phyloP scores from a whole-genome alignment of 805 yeast species.

The Tetrapisispora iriomotensis region DNA sequence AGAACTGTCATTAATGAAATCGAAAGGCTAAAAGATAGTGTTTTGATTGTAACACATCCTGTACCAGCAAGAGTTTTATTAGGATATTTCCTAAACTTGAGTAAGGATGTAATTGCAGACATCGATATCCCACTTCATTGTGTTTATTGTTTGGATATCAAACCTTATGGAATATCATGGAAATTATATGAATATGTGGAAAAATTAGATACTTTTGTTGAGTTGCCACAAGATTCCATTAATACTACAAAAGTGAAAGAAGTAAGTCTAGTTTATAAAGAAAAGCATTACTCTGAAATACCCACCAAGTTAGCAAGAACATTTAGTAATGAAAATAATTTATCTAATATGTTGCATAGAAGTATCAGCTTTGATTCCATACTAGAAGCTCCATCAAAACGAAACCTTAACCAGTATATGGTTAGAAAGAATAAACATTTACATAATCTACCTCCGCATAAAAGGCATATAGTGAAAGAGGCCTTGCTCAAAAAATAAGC shows the following conservation, averaged over 20 bases:
- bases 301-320: conserved; percentile 37
- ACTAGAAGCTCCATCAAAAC: background rate
- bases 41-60: conserved; percentile 75
- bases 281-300: conserved; percentile 61
- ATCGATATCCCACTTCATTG: conserved; percentile 91
- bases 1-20: conserved; percentile 87
- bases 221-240: conserved; percentile 39
- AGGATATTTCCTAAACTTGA: conserved; percentile 81
- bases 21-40: conserved; percentile 83
- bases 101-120: conserved; percentile 72
- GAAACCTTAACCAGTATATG: conserved; percentile 1
- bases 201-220: conserved; percentile 60
- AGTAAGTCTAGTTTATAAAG: conserved; percentile 57
- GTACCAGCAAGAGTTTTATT: conserved; percentile 81
- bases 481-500: background rate
- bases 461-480: background rate
- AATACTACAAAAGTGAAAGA: conserved; percentile 49
- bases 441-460: background rate
- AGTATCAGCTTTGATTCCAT: conserved; percentile 2
- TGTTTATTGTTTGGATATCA: conserved; percentile 78
- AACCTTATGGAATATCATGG: conserved; percentile 95
- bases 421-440: conserved; percentile 1
- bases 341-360: background rate
- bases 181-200: conserved; percentile 82
- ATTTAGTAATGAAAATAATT: conserved; percentile 1